Conservation (phyloP, 306 rosid genomes). For the Amphicarpaea edgeworthii region DNA sequence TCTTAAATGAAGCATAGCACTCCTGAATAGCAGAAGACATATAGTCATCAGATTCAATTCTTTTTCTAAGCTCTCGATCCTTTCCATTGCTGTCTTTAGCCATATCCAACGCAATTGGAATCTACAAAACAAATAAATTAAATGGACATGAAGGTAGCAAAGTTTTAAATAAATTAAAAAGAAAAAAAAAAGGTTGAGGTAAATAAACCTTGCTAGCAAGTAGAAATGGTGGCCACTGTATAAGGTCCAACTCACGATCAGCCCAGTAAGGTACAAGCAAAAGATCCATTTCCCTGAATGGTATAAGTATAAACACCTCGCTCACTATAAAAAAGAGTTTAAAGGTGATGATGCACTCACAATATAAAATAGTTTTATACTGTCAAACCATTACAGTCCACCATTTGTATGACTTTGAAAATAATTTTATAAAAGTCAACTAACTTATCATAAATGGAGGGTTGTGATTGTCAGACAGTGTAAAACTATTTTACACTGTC, state of each 20-base stretch:
- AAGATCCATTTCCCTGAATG: constrained; percentile 88
- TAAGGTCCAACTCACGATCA: constrained; percentile 82
- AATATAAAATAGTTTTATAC: too few species aligned
- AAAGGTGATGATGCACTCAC: too few species aligned
- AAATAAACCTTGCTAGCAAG: constrained; percentile 96
- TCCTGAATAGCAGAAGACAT: constrained; percentile 96
- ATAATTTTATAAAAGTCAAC: too few species aligned
- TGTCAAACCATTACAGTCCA: too few species aligned
- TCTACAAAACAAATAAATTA: constrained; percentile 55
- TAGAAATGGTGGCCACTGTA: constrained; percentile 97
- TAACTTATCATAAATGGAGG: too few species aligned
- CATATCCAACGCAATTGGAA: constrained; percentile 98
- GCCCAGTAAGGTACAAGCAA: constrained; percentile 99
- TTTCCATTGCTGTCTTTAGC: constrained; percentile 99
- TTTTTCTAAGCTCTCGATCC: constrained; percentile 87
- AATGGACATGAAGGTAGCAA: constrained; percentile 29
- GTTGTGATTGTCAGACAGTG: too few species aligned
- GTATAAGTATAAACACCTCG: constrained; percentile 44
- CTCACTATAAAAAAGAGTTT: neutral
- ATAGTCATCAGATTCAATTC: constrained; percentile 72
- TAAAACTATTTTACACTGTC: too few species aligned
- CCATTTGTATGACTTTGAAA: too few species aligned
- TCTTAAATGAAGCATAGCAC: constrained; percentile 91
- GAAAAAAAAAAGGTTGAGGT: neutral
- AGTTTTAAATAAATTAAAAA: neutral